phyloP scores from a whole-genome alignment of 2,329 filamentous ascomycete species.

The Tolypocladium ovalisporum region DNA sequence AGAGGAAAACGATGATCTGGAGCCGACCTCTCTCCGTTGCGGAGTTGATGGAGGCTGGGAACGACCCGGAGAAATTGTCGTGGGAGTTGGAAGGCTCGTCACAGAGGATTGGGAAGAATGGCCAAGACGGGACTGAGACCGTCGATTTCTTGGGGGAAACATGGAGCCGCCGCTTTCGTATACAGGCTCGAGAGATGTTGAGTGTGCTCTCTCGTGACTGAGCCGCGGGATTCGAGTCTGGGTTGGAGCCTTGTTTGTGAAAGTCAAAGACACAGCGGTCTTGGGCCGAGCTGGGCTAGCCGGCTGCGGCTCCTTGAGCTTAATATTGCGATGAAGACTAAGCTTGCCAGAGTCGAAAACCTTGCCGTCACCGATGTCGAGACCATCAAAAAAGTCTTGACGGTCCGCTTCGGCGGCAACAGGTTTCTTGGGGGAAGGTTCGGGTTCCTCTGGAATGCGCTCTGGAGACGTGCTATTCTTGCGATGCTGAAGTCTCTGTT shows the following conservation, averaged over 20 bases:
- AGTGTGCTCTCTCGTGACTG: slow-evolving; percentile 58
- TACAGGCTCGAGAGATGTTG: slow-evolving; percentile 73
- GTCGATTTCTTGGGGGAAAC: slow-evolving; percentile 42
- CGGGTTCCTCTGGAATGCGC: slow-evolving; percentile 28
- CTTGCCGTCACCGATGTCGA: slow-evolving; percentile 79
- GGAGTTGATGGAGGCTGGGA: slow-evolving; percentile 48
- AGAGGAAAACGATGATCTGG: slow-evolving; percentile 41
- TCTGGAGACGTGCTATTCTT: slow-evolving; percentile 50
- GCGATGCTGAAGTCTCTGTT: slow-evolving; percentile 63
- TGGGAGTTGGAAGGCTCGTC: slow-evolving; percentile 50
- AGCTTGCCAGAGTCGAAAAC: slow-evolving; percentile 72
- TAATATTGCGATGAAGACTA: slow-evolving; percentile 83
- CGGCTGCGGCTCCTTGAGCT: slow-evolving; percentile 63
- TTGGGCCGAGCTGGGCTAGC: slow-evolving; percentile 61
- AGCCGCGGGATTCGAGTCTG: slow-evolving; percentile 72
- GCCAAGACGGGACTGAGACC: slow-evolving; percentile 56
- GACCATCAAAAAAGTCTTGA: slow-evolving; percentile 76
- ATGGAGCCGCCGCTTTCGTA: slow-evolving; percentile 77
- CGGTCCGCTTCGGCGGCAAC: slow-evolving; percentile 31
- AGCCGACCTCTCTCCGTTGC: slow-evolving; percentile 46
- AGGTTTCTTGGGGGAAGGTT: slow-evolving; percentile 18
- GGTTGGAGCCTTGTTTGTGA: slow-evolving; percentile 64
- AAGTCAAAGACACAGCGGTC: slow-evolving; percentile 77
- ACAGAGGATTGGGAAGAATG: slow-evolving; percentile 62
- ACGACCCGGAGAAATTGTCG: slow-evolving; percentile 43